Percentiles rank a stretch among this genome's conserved stretches.
These are phyloP conservation scores for Hibiscus trionum DNA, from an alignment of 345 rosid genomes.

Conservation along the genomic window DNA sequence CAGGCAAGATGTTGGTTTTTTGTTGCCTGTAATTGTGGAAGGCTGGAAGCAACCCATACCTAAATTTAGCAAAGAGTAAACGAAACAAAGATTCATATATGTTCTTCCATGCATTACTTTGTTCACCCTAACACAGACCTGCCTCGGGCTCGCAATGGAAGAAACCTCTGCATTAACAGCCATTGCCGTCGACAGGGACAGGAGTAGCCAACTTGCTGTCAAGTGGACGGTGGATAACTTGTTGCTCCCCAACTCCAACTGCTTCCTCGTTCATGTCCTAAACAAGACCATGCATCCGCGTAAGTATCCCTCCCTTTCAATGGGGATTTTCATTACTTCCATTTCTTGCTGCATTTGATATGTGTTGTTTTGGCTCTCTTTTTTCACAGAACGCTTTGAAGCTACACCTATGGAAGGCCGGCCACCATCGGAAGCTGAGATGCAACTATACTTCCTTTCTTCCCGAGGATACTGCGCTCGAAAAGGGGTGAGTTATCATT, in stretches of 20 bases:
- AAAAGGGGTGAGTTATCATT: constrained; percentile 48
- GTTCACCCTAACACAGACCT: not conserved
- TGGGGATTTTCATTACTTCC: not conserved
- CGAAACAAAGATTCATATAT: not conserved
- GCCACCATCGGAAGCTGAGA: constrained; percentile 40
- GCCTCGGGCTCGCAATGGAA: not conserved
- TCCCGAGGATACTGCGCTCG: constrained; percentile 61
- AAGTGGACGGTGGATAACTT: constrained; percentile 52
- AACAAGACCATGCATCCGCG: constrained; percentile 20
- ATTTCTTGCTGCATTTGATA: not conserved
- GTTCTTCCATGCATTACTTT: no score
- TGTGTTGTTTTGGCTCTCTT: not conserved
- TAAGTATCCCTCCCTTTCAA: constrained; percentile 12
- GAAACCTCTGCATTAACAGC: constrained; percentile 17
- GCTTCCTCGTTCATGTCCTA: constrained; percentile 38
- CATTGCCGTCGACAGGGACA: constrained; percentile 41
- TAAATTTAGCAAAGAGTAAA: not conserved
- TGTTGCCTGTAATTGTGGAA: not conserved
- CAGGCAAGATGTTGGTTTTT: not conserved
- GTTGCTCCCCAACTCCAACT: constrained; percentile 7
- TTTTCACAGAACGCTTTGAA: constrained; percentile 21
- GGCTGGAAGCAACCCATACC: not conserved
- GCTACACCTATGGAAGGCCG: constrained; percentile 32
- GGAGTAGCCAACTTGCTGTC: constrained; percentile 45
- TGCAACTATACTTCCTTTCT: constrained; percentile 53